These are phyloP conservation scores for Suillus luteus DNA, from an alignment of 768 basidiomycete species.

Conservation along the genomic window DNA sequence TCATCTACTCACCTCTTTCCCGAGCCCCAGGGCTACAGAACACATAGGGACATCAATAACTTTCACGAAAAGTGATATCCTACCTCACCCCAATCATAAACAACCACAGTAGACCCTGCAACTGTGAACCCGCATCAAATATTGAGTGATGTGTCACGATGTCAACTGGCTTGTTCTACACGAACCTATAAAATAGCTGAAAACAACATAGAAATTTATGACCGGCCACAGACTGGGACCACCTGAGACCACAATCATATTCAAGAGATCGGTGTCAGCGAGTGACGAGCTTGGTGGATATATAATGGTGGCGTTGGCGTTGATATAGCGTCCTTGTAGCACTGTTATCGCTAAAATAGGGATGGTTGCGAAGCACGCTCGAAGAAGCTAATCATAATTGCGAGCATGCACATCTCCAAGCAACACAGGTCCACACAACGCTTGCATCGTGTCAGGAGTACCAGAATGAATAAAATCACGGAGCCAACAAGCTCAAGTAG, in stretches of 20 bases:
- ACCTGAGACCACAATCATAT: neutral
- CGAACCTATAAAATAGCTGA: conserved; percentile 2
- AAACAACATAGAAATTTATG: neutral
- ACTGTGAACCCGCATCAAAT: neutral
- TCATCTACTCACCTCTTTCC: neutral
- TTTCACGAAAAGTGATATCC: neutral
- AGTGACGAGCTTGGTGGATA: neutral
- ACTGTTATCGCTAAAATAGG: neutral
- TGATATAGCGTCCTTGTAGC: neutral
- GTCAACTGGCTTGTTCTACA: neutral
- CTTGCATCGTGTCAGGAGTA: neutral
- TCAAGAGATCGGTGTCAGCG: neutral
- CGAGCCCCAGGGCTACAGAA: neutral
- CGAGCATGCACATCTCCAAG: too few species aligned
- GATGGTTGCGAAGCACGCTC: neutral
- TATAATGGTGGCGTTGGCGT: neutral
- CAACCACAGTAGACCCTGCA: neutral
- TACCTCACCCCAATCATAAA: neutral
- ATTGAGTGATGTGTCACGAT: neutral
- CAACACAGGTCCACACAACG: too few species aligned
- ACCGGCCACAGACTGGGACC: neutral
- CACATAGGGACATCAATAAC: neutral
- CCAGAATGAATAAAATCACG: neutral
- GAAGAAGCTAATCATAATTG: too few species aligned
- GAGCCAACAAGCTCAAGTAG: neutral